Evolutionary conservation across 257 asterid genomes (phyloP), one percentile per base, ranked within the genome.

Genomic region (Coffea eugenioides): DNA sequence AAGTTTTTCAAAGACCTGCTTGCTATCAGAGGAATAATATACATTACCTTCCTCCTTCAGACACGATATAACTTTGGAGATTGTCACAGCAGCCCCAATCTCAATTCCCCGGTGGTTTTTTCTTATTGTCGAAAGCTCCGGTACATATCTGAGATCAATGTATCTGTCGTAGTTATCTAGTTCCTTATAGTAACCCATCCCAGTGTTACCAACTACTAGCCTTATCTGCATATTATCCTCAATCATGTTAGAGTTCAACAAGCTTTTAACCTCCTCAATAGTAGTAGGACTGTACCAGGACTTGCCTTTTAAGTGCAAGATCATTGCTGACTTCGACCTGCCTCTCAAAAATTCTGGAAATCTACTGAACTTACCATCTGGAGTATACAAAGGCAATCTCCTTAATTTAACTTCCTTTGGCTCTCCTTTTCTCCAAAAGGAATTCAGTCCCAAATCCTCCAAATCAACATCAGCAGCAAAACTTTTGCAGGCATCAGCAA

Each of bases 401-500:
- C 81, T 73, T 36, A 76, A 54, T 75, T 75, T 87, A 34, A 69
- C 66, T 69, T 88, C 90, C 41, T 67, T 79, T 15, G 75, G n/a
- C 78, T 87, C 92, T 71, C 86, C 92, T 15, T 85, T 87, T 82
- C 71, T 84, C 93, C 92, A 90, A 68, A 87, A 92, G 13, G 89
- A 88, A 85, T 89, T 90, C 68, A 90, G 68, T 78, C 97, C 97
- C 81, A 90, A 79, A 87, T 92, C 97, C 82, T 92, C 97, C 34
- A 92, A 85, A 82, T 92, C 96, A 49, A 89, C 87, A 79, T 90
- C 87, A 77, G 88, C 81, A 77, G 94, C 87, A 65, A 90, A 92
- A 83, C 88, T 85, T 85, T 92, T 92, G 90, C 97, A 92, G 73
- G 89, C 97, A 83, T 92, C 97, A 27, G 94, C 97, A 46, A 90